Base-by-base conservation (phyloP, 345 rosid species). In the Aegle marmelos region DNA sequence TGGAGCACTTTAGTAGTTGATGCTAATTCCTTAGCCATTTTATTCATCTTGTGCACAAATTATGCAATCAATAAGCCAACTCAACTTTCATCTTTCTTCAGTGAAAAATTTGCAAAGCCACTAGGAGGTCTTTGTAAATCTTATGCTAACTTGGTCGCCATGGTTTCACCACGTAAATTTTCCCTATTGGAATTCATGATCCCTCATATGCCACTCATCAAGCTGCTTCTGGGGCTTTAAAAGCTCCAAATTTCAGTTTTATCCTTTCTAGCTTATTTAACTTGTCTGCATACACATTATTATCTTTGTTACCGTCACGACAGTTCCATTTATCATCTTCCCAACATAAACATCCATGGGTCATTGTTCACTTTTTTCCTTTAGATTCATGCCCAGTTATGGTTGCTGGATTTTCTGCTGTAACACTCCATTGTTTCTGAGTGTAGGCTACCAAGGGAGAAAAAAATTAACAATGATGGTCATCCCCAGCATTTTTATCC, bases 401-500 rank as follows among this genome's bases (percentile, higher is more conserved):
- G 72, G 28, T 36, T 36, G 30, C 36, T 19, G 34, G 59, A 48
- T 72, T 63, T 67, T 58, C 56, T 31, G 22, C 74, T 75, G 60
- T 75, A 65, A 76, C 53, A 34, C 69, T 53, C n/a, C n/a, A 34
- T 73, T 58, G 50, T 54, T 79, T 16, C 78, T 37, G 36, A 64
- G 59, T 82, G 59, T 87, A 92, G 99, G 93, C 67, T 87, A 83
- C 79, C 89, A 76, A 75, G 86, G 91, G 62, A 85, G 98, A 83
- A 93, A 93, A 80, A 95, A 95, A 79, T 82, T 95, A 77, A 90
- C 96, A 56, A 90, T 88, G 94, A 89, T 95, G 97, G 97, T 95
- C 74, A 95, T 95, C 79, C 99, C 99, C 28, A 95, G 99, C 87
- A 93, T 95, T 75, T 95, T 95, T 78, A 72, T 93, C 30, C 98